These are phyloP conservation scores for Hymenoscyphus fraxineus DNA, from an alignment of 2,329 filamentous ascomycete species.

Conservation along the genomic window DNA sequence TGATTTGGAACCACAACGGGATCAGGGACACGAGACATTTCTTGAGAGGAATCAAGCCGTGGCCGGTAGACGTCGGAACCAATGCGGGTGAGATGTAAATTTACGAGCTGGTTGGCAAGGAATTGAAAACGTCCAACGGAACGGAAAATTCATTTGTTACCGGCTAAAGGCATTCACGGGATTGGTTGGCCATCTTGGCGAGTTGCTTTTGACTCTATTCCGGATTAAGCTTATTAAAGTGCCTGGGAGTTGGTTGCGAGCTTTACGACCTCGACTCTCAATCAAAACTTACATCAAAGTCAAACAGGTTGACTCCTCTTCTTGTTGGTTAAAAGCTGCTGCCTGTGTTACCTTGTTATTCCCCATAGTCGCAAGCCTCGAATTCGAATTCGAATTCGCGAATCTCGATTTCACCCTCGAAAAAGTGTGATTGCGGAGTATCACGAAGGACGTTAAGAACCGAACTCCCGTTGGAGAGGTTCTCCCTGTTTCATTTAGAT, in stretches of 20 bases:
- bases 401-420: neutral
- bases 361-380: neutral
- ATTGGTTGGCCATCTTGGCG: neutral
- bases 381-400: neutral
- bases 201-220: neutral
- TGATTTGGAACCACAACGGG: neutral
- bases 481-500: conserved; percentile 1
- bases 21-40: neutral
- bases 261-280: neutral
- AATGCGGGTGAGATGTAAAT: neutral
- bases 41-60: neutral
- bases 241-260: neutral
- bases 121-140: neutral
- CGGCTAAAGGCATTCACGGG: neutral
- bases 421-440: neutral
- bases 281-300: neutral
- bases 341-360: neutral
- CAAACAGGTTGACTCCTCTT: neutral
- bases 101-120: neutral
- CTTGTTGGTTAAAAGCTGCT: neutral
- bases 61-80: neutral
- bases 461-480: neutral
- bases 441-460: neutral
- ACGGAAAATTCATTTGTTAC: neutral
- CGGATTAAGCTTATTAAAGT: neutral